Conservation (phyloP, 495 filamentous ascomycete genomes). For the Penicillium coprophilum region DNA sequence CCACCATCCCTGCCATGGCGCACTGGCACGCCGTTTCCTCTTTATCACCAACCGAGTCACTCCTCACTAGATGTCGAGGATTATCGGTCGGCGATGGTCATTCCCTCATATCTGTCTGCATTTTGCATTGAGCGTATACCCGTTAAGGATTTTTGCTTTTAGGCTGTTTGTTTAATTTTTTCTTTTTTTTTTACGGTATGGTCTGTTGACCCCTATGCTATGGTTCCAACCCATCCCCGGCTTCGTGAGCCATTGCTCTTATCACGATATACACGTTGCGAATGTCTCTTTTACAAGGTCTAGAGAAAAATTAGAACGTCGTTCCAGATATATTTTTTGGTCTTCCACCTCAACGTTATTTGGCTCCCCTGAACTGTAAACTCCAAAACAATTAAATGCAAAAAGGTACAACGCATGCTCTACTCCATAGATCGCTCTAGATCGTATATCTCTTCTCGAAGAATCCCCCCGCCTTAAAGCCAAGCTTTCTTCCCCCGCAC, state of each 20-base stretch:
- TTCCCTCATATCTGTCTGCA: conserved; percentile 9
- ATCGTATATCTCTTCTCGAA: conserved; percentile 1
- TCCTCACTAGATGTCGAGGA: conserved; percentile 5
- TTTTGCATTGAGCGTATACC: conserved; percentile 42
- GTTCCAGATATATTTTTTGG: background rate
- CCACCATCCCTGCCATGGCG: background rate
- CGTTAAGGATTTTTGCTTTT: conserved; percentile 16
- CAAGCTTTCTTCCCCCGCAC: conserved; percentile 23
- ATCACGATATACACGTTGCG: background rate
- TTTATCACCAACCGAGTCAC: background rate
- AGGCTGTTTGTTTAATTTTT: conserved; percentile 4
- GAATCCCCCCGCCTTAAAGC: conserved; percentile 12
- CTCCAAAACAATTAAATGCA: background rate
- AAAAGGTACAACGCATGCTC: background rate
- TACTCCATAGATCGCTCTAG: conserved; percentile 3
- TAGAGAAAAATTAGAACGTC: conserved; percentile 4
- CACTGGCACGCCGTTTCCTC: background rate
- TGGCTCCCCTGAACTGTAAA: background rate
- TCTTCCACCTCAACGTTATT: too few relatives aligned
- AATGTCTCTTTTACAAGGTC: background rate
- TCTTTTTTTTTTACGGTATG: conserved; percentile 10
- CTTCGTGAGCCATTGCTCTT: background rate
- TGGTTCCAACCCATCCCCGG: conserved; percentile 1
- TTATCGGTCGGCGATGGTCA: background rate
- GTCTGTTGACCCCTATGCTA: conserved; percentile 1